Percentiles rank a stretch among this genome's conserved stretches.
Evolutionary conservation across 148 eudicot species (phyloP).

Genomic region (Fagopyrum esculentum): DNA sequence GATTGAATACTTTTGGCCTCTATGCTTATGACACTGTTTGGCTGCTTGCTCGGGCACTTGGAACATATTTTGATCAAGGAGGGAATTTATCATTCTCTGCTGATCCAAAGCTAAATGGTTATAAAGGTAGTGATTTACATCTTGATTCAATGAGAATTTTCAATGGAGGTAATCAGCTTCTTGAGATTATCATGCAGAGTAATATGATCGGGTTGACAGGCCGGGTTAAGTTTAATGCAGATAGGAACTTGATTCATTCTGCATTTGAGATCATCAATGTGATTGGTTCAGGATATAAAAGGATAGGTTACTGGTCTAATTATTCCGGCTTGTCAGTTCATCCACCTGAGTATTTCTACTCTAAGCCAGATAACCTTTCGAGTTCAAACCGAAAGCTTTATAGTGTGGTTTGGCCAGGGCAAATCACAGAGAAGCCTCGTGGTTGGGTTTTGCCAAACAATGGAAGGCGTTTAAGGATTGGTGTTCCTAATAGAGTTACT

Average conservation of each 20-base stretch:
- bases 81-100: constrained; percentile 50
- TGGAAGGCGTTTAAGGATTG: constrained; percentile 49
- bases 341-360: constrained; percentile 45
- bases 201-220: constrained; percentile 63
- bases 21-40: constrained; percentile 81
- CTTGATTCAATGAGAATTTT: constrained; percentile 54
- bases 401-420: constrained; percentile 67
- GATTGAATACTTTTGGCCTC: constrained; percentile 47
- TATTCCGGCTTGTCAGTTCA: constrained; percentile 50
- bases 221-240: constrained; percentile 29
- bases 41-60: constrained; percentile 58
- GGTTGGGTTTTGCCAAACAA: constrained; percentile 76
- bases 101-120: constrained; percentile 25
- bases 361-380: constrained; percentile 31
- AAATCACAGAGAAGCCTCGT: constrained; percentile 46
- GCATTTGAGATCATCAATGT: constrained; percentile 68
- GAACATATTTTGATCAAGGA: constrained; percentile 45
- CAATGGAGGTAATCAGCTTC: constrained; percentile 48
- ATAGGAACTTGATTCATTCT: constrained; percentile 37
- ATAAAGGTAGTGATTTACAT: constrained; percentile 28
- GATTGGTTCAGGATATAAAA: constrained; percentile 44
- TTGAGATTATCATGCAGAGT: constrained; percentile 29
- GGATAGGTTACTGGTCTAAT: constrained; percentile 74
- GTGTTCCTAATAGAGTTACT: constrained; percentile 63
- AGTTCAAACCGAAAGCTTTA: constrained; percentile 29